Base-by-base conservation (phyloP, 345 rosid genomes). In the Noccaea caerulescens region DNA sequence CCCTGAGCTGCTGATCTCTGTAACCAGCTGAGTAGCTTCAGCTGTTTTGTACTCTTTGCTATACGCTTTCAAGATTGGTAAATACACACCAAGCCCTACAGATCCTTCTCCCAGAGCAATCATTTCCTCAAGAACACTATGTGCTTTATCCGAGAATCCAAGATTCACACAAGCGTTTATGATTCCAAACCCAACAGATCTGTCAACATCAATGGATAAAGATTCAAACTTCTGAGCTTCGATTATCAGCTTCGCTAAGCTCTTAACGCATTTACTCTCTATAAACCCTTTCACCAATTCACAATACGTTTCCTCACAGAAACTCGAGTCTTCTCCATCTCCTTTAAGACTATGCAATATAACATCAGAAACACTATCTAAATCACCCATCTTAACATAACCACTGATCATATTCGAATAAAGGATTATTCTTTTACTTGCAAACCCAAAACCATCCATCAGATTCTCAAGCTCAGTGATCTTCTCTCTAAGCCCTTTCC, bases 21-120 rank as follows among this genome's bases (percentile, higher is more conserved):
- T 79, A 18, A 93, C 97, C 66, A 93, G 77, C 70, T 86, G 97
- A 64, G 96, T 93, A 63, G 97, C 97, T 84, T 89, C 95, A 63
- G 97, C 89, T 49, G 95, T 89, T 79, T 83, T 76, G 72, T 77
- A 81, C 82, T 91, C 95, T 73, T 89, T 86, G 79, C 90, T 80
- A 59, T 89, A 94, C 25, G 97, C 92, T 75, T 83, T 86, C 57
- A 94, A 82, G 67, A 89, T 91, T 23, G 96, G 99, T 25, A 91
- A 56, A 61, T 91, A 88, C 32, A 85, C 95, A 20, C 99, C 93
- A 59, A 89, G 87, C 50, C 95, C 93, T 56, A 79, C 83, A 2
- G 84, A 77, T 61, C 85, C 87, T n/a, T 54, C 71, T 51, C 90
- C 88, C 13, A 54, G 83, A 78, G 85, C 83, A 80, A 83, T 84